Evolutionary conservation across 75 land plant species (phyloP).

Genomic region (Pinus taeda): DNA sequence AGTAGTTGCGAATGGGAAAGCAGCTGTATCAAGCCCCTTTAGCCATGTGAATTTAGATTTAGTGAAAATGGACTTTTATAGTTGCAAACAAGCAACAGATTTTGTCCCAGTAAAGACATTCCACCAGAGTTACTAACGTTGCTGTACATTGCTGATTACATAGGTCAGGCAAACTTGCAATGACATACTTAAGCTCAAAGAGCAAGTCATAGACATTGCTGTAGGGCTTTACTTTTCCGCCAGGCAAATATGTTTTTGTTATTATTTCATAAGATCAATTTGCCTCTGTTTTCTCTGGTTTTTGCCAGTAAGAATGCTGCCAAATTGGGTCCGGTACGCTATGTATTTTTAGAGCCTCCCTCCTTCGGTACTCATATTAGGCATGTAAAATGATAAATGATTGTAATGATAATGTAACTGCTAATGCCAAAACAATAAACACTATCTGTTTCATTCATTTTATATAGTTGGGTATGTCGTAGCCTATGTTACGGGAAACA

Average conservation of each 20-base stretch:
- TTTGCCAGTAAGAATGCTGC: too few species aligned
- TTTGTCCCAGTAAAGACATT: neutral
- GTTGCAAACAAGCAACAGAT: slow-evolving; percentile 4
- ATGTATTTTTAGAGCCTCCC: too few species aligned
- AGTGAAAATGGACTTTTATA: neutral
- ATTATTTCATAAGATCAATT: too few species aligned
- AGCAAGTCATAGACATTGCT: neutral
- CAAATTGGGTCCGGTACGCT: too few species aligned
- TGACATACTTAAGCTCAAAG: neutral
- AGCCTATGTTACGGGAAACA: too few species aligned
- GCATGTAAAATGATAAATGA: neutral
- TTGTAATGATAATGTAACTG: neutral
- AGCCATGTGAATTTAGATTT: neutral
- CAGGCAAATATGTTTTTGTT: neutral
- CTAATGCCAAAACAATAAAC: neutral
- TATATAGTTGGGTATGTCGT: too few species aligned
- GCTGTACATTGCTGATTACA: neutral
- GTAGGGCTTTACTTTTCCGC: neutral
- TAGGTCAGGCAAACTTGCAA: neutral
- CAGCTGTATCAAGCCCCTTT: neutral
- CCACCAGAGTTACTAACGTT: neutral
- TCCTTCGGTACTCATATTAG: too few species aligned
- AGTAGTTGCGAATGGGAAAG: neutral
- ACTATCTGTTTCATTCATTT: too few species aligned
- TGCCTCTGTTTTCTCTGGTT: too few species aligned